Evolutionary conservation across 495 filamentous ascomycete species (phyloP), one percentile per base, ranked within the genome.

Genomic region (Penicillium coprophilum): DNA sequence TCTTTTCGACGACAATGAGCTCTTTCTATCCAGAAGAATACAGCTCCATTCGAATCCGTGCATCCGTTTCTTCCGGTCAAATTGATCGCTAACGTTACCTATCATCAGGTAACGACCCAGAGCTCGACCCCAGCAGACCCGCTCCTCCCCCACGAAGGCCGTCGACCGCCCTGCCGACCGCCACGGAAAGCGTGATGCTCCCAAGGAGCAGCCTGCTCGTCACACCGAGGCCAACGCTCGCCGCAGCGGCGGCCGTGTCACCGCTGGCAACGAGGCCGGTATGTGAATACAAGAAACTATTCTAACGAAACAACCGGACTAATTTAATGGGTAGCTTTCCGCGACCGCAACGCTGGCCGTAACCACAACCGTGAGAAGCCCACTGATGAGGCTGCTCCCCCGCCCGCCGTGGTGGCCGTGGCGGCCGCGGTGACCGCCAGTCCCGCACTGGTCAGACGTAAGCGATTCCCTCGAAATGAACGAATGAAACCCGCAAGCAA

Each of bases 171-270:
- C 89, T 56, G 78, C 82, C 53, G 78, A 84, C 60, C 86, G 91
- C 67, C 79, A 82, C 61, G 86, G 84, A 76, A 97, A 97, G 87
- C 91, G 91, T 76, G 95, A 96, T 77, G 86, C 82, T 71, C 84
- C 87, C 69, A 85, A 85, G 68, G 86, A 91, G 72, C 62, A 57
- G 34, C 85, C 86, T 59, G 56, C 65, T 57, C 59, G 71, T 57
- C 76, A 75, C 63, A 57, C 59, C 49, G 76, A 68, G 53, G 64
- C 71, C 61, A 75, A 72, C 66, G 75, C 77, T 62, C 80, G 83
- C 64, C 82, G 84, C 61, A 80, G 79, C 66, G 77, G 77, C 66
- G 76, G 76, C 60, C 82, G 85, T 72, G 80, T 62, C 58, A 64
- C 74, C 65, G 76, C 77, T 61, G 90, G 92, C 65, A 94, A 84